Evolutionary conservation across 2,329 filamentous ascomycete species (phyloP).

Genomic region (Hypoxylon sp.): DNA sequence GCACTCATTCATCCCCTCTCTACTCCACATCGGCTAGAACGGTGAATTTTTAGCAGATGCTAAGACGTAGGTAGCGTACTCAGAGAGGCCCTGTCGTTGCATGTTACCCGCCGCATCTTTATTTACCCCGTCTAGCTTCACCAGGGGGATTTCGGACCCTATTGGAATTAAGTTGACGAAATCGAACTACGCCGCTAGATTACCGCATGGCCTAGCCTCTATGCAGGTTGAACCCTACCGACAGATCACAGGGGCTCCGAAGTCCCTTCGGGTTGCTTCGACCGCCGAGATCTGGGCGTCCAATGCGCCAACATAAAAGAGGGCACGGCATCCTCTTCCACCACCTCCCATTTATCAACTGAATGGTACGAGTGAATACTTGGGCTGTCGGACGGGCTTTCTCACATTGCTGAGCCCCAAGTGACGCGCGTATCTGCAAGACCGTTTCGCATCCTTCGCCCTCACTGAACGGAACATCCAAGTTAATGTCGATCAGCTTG

Average conservation of each 20-base stretch:
- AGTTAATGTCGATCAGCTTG: too few relatives aligned
- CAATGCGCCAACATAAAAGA: constrained; percentile 21
- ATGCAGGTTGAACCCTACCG: constrained; percentile 20
- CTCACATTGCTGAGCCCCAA: constrained; percentile 25
- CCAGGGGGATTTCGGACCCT: constrained; percentile 9
- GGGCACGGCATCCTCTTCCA: constrained; percentile 20
- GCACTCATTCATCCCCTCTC: constrained; percentile 12
- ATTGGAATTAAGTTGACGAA: constrained; percentile 12
- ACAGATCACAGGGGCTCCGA: constrained; percentile 28
- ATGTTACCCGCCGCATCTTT: too few relatives aligned
- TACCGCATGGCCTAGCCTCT: constrained; percentile 18
- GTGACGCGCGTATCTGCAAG: constrained; percentile 32
- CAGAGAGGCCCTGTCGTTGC: constrained; percentile 2
- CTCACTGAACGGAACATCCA: too few relatives aligned
- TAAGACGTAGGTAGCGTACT: too few relatives aligned
- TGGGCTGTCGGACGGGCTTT: constrained; percentile 2
- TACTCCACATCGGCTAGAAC: constrained; percentile 9
- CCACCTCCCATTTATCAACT: constrained; percentile 7
- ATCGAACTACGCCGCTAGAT: constrained; percentile 27
- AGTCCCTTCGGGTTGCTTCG: constrained; percentile 18
- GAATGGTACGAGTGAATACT: constrained; percentile 15
- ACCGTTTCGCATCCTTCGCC: not conserved
- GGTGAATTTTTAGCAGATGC: constrained; percentile 8
- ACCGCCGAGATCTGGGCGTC: constrained; percentile 28
- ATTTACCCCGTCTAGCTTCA: constrained; percentile 5